phyloP scores from a whole-genome alignment of 2,329 filamentous ascomycete genomes.

The Penicillium sp. region DNA sequence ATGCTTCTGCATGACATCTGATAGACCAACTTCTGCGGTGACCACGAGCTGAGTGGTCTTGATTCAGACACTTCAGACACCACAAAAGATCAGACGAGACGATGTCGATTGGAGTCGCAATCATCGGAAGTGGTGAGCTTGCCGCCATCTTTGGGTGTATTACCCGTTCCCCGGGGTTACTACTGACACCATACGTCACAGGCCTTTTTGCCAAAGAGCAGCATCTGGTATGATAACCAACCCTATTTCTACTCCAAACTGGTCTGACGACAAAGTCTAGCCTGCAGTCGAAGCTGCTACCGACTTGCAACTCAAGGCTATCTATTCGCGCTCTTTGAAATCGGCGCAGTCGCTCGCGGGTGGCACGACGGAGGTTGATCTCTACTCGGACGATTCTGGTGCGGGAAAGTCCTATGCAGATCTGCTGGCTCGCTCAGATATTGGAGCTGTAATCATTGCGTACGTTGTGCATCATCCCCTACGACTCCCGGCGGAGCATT shows the following conservation, averaged over 20 bases:
- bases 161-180: too few species aligned
- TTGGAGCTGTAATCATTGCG: slow-evolving; percentile 53
- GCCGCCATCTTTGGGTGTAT: too few species aligned
- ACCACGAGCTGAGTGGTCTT: background rate
- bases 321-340: slow-evolving; percentile 57
- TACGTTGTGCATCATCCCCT: slow-evolving; percentile 24
- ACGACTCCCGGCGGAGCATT: background rate
- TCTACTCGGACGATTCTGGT: slow-evolving; percentile 57
- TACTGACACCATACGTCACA: slow-evolving; percentile 15
- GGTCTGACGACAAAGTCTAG: slow-evolving; percentile 24
- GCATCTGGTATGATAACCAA: slow-evolving; percentile 45
- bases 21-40: slow-evolving; percentile 1
- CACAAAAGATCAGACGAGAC: background rate
- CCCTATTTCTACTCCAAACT: background rate
- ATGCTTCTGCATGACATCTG: slow-evolving; percentile 14
- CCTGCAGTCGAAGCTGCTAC: slow-evolving; percentile 51
- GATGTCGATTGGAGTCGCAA: slow-evolving; percentile 49
- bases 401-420: slow-evolving; percentile 46
- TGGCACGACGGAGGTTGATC: slow-evolving; percentile 40
- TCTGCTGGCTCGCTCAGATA: slow-evolving; percentile 49
- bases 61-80: background rate
- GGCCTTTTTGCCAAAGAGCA: slow-evolving; percentile 58
- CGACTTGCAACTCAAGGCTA: slow-evolving; percentile 51
- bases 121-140: slow-evolving; percentile 51
- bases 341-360: slow-evolving; percentile 50